Base-by-base conservation (phyloP, 108 stramenopile species). In the Pinguiococcus pyrenoidosus region DNA sequence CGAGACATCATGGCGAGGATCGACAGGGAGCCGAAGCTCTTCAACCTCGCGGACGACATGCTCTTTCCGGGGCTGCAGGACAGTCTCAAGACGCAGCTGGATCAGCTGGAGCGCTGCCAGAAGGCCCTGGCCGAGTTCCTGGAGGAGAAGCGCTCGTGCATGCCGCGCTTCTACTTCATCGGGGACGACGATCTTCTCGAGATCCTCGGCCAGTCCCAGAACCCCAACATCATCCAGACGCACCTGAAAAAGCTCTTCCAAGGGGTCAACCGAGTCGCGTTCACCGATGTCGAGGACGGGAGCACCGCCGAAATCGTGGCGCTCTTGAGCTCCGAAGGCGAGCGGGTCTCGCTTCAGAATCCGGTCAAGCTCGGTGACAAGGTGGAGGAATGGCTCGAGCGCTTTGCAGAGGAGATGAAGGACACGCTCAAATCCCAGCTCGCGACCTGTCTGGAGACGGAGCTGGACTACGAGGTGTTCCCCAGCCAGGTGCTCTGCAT, bases 161-260 rank as follows among this genome's bases (percentile, higher is more conserved):
- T 79, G 56, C 77, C 77, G 6, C 70, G 77, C 2, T 79, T 79
- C 46, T 79, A 79, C 56, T 79, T 79, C 34, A 71, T 79, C 35
- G 77, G 77, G 0, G 77, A 79, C 36, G 77, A 79, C 22, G 77
- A 79, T 42, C 46, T 79, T 7, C 62, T 79, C 2, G 77, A 79
- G 37, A 74, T 79, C 6, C 64, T 79, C 25, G 75, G 75, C 9
- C 75, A 77, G 39, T 67, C 73, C 4, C 54, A 66, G 39, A 70
- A 77, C 28, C 75, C 73, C 3, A 37, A 44, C 0, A 73, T 79
- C 23, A 72, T 79, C 29, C 77, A 77, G 32, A 30, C 62, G 12
- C 77, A 79, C 43, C 58, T 79, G 24, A 74, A 74, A 44, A 79
- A 79, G 51, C 75, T 79, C 2, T 79, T 77, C 56, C 77, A 79